Evolutionary conservation across 495 filamentous ascomycete species (phyloP).

Genomic region (Xylaria bambusicola): DNA sequence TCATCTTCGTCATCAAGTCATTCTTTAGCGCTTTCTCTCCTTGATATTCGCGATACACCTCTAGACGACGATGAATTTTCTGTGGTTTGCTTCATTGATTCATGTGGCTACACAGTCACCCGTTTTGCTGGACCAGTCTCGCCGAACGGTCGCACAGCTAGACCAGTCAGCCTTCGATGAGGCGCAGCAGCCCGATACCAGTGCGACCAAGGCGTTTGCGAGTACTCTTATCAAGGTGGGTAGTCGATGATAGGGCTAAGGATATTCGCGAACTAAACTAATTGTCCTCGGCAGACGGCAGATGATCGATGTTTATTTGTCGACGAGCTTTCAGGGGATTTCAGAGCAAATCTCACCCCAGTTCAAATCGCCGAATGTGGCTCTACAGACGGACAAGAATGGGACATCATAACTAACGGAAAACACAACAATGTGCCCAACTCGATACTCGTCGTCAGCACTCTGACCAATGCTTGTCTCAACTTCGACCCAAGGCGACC

Average conservation of each 20-base stretch:
- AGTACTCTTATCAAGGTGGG: slow-evolving; percentile 50
- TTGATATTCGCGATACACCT: neutral
- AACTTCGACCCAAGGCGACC: slow-evolving; percentile 55
- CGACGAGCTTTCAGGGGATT: slow-evolving; percentile 57
- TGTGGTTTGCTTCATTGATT: slow-evolving; percentile 6
- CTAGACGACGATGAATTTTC: neutral
- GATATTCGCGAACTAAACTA: no score
- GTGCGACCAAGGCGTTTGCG: slow-evolving; percentile 52
- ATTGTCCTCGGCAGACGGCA: slow-evolving; percentile 40
- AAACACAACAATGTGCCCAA: slow-evolving; percentile 48
- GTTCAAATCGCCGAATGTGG: slow-evolving; percentile 52
- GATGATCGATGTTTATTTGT: slow-evolving; percentile 56
- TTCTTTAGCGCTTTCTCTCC: slow-evolving; percentile 1
- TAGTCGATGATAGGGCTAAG: neutral
- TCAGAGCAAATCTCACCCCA: slow-evolving; percentile 58
- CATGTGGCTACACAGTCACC: slow-evolving; percentile 18
- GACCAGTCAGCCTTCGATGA: slow-evolving; percentile 51
- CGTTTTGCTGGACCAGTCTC: slow-evolving; percentile 18
- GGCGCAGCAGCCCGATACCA: slow-evolving; percentile 50
- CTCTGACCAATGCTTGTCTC: slow-evolving; percentile 57
- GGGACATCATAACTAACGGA: slow-evolving; percentile 57
- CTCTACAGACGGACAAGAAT: slow-evolving; percentile 50
- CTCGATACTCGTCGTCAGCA: slow-evolving; percentile 54
- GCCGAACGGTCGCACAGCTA: slow-evolving; percentile 43
- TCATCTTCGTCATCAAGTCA: neutral